Base-by-base conservation (phyloP, 331 rosid species). In the Malus hybrid region DNA sequence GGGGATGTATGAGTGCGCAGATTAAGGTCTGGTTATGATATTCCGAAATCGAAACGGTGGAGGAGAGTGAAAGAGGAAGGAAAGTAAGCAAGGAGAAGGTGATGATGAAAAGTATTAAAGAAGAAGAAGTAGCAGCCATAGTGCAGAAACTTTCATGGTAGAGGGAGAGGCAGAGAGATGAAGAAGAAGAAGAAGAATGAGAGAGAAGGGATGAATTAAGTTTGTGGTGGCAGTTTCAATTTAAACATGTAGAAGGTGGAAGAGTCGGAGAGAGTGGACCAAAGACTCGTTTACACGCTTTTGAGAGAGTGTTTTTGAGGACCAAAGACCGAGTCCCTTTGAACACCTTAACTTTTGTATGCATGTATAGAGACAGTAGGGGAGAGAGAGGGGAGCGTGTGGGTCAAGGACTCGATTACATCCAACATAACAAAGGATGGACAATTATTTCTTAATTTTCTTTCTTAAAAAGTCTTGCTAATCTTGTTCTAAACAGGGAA, bases 21-120 rank as follows among this genome's bases (percentile, higher is more conserved):
- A 94, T 85, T 4, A 90, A 33, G 44, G 89, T 83, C 29, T 79
- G 91, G 73, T 81, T 70, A n/a, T 78, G 56, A 42, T 81, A 73
- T 70, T 82, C 88, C 16, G 97, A 94, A 61, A 94, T 89, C 19
- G 99, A 79, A 15, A 94, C 78, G 18, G 94, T 76, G 24, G 92
- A 52, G 57, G 57, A 84, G 31, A 94, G 87, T 52, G 96, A 77
- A 69, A 54, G 67, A 54, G 76, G 84, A 57, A 89, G 6, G 74
- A 61, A 69, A 32, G 77, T 69, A 63, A 80, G 65, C 18, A 76
- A 50, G 34, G 52, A 76, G 13, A 73, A 42, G 75, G 13, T 11
- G 10, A 86, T 3, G 56, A 80, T 9, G 18, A 80, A 31, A 66
- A 70, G 15, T 56, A 2, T 2, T 63, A 55, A 24, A 71, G 78